These are phyloP conservation scores for Stephanodiscus triporus DNA, from an alignment of 108 stramenopile species.

Conservation along the genomic window DNA sequence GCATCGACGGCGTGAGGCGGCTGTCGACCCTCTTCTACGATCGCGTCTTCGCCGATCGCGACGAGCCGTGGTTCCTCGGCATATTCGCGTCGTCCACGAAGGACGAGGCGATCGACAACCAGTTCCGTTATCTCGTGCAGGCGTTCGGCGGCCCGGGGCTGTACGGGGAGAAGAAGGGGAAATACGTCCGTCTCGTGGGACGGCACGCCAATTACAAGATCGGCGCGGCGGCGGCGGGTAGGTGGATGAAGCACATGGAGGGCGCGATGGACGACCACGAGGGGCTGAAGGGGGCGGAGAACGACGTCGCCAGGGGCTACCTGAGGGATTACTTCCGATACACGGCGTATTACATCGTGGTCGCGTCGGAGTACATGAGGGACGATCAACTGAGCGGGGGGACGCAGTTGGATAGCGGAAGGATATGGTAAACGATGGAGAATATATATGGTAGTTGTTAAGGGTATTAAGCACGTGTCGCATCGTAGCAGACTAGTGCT, in stretches of 20 bases:
- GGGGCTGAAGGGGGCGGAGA: constrained; percentile 27
- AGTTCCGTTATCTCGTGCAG: constrained; percentile 79
- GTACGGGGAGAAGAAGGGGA: constrained; percentile 79
- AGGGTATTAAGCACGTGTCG: too few relatives aligned
- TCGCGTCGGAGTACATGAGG: constrained; percentile 75
- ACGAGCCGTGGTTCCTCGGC: constrained; percentile 67
- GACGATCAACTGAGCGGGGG: constrained; percentile 81
- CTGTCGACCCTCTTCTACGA: constrained; percentile 72
- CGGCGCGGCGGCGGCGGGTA: constrained; percentile 61
- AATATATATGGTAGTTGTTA: too few relatives aligned
- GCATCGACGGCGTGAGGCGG: constrained; percentile 48
- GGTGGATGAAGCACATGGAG: constrained; percentile 77
- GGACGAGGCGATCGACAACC: constrained; percentile 80
- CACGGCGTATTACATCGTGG: constrained; percentile 83
- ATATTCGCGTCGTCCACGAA: constrained; percentile 82
- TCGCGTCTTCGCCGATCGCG: constrained; percentile 65
- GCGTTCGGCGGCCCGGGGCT: constrained; percentile 79
- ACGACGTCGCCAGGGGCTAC: constrained; percentile 41
- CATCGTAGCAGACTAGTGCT: too few relatives aligned
- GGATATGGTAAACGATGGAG: constrained; percentile 57
- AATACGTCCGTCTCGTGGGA: constrained; percentile 75
- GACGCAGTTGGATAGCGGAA: constrained; percentile 59
- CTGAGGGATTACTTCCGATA: constrained; percentile 59
- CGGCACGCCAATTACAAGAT: constrained; percentile 79
- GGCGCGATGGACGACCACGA: constrained; percentile 64